A percentile compares a stretch with the other conserved stretches of the same genome.
These are phyloP conservation scores for Pythium scleroteichum DNA, from an alignment of 352 stramenopile genomes.

Conservation along the genomic window DNA sequence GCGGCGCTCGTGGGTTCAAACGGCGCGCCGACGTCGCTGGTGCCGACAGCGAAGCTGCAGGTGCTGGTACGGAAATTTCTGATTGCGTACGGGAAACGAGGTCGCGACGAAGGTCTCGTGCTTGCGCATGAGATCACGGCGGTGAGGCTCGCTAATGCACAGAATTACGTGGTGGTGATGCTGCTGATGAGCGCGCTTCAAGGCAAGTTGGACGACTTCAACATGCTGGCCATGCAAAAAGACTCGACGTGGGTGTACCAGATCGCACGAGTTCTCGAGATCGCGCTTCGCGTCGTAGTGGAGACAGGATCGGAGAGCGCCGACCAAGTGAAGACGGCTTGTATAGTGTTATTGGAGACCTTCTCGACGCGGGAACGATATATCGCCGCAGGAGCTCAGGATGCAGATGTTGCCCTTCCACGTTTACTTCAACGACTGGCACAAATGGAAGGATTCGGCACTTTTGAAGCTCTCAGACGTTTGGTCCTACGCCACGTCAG, in stretches of 20 bases:
- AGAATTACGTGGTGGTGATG: conserved; percentile 63
- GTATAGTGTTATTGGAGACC: conserved; percentile 51
- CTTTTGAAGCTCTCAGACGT: conserved; percentile 23
- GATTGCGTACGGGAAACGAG: conserved; percentile 31
- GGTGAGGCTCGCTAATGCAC: conserved; percentile 42
- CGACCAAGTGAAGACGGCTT: conserved; percentile 39
- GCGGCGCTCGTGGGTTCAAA: conserved; percentile 30
- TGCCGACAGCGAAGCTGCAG: conserved; percentile 27
- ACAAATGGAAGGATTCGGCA: conserved; percentile 13
- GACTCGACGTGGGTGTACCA: conserved; percentile 38
- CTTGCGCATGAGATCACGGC: neutral
- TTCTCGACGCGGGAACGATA: conserved; percentile 40
- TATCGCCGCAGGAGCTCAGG: conserved; percentile 4
- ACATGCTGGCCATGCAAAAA: conserved; percentile 34
- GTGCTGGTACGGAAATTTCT: conserved; percentile 48
- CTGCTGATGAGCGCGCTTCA: conserved; percentile 57
- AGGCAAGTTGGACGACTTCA: conserved; percentile 22
- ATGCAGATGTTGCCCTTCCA: conserved; percentile 20
- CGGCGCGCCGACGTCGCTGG: conserved; percentile 39
- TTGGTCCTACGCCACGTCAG: neutral
- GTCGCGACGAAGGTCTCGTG: conserved; percentile 10
- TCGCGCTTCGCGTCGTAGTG: conserved; percentile 40
- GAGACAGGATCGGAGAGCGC: conserved; percentile 17
- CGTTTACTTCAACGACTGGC: conserved; percentile 36
- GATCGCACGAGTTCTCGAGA: conserved; percentile 44